These are phyloP conservation scores for Nematocida ausubeli DNA, from an alignment of 371 early-diverging fungal genomes.

Conservation along the genomic window DNA sequence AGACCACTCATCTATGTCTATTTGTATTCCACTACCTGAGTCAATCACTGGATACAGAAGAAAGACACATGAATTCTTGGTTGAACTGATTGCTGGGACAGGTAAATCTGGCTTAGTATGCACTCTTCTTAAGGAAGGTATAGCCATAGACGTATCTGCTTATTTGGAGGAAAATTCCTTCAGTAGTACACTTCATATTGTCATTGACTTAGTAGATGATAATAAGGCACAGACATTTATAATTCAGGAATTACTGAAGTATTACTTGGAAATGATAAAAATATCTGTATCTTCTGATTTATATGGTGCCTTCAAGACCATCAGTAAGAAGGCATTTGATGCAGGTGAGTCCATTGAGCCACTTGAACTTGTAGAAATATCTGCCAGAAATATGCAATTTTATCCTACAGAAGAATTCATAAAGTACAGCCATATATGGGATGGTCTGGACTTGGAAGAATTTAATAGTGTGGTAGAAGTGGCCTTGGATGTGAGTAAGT, in stretches of 20 bases:
- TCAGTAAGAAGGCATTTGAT: slow-evolving; percentile 45
- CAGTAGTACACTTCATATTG: slow-evolving; percentile 49
- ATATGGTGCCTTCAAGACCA: slow-evolving; percentile 47
- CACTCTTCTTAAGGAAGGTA: slow-evolving; percentile 51
- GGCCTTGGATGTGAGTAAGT: slow-evolving; percentile 45
- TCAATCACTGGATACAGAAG: slow-evolving; percentile 25
- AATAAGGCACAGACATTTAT: slow-evolving; percentile 17
- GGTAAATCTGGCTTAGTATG: slow-evolving; percentile 50
- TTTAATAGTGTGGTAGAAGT: slow-evolving; percentile 31
- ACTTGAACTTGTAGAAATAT: slow-evolving; percentile 49
- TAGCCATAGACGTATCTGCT: slow-evolving; percentile 37
- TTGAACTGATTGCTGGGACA: slow-evolving; percentile 34
- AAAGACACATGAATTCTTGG: slow-evolving; percentile 56
- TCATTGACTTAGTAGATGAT: slow-evolving; percentile 40
- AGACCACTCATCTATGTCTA: slow-evolving; percentile 12
- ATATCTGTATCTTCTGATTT: slow-evolving; percentile 13
- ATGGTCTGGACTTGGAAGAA: slow-evolving; percentile 50
- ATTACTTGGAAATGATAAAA: slow-evolving; percentile 37
- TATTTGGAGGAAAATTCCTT: slow-evolving; percentile 11
- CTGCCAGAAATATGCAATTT: slow-evolving; percentile 54
- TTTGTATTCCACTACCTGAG: slow-evolving; percentile 50
- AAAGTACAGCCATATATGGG: slow-evolving; percentile 49
- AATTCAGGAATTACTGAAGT: slow-evolving; percentile 25
- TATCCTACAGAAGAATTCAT: slow-evolving; percentile 58
- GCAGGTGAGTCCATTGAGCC: slow-evolving; percentile 54